Conservation (phyloP, 805 yeast genomes). For the Lachancea thermotolerans region DNA sequence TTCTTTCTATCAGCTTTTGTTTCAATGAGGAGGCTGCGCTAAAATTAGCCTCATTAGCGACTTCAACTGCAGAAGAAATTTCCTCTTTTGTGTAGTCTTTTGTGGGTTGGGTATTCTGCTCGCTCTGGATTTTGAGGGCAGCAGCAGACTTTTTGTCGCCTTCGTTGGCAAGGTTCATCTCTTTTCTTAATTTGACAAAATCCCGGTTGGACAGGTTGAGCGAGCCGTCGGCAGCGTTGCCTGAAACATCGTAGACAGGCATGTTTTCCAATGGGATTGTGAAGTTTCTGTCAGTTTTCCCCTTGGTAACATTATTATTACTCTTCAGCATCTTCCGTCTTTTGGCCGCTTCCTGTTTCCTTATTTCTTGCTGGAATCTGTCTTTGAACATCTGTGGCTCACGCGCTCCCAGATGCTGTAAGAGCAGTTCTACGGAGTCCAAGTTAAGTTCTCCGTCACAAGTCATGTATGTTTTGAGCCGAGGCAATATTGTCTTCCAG, state of each 20-base stretch:
- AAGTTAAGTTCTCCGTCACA: conserved; percentile 81
- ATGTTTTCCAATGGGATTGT: conserved; percentile 58
- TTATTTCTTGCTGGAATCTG: conserved; percentile 60
- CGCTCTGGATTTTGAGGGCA: conserved; percentile 40
- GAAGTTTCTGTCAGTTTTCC: conserved; percentile 67
- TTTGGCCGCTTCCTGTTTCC: conserved; percentile 59
- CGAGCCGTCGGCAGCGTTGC: conserved; percentile 64
- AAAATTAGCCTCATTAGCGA: conserved; percentile 35
- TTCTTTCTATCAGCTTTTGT: conserved; percentile 30
- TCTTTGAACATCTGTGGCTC: conserved; percentile 74
- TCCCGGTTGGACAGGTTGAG: conserved; percentile 61
- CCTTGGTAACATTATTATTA: conserved; percentile 55
- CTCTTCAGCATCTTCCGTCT: conserved; percentile 44
- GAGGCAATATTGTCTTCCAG: conserved; percentile 73
- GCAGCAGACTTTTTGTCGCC: conserved; percentile 68
- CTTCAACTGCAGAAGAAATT: conserved; percentile 26
- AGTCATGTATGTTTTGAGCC: conserved; percentile 70
- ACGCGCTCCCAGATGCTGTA: conserved; percentile 56
- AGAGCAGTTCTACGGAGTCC: conserved; percentile 64
- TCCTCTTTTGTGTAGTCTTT: conserved; percentile 26
- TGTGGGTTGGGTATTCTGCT: conserved; percentile 20
- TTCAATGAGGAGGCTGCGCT: conserved; percentile 42
- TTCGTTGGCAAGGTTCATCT: conserved; percentile 61
- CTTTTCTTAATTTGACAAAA: conserved; percentile 55
- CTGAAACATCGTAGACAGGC: conserved; percentile 71